Evolutionary conservation across 2,329 filamentous ascomycete genomes (phyloP).

Genomic region (Cytospora paraplurivora): DNA sequence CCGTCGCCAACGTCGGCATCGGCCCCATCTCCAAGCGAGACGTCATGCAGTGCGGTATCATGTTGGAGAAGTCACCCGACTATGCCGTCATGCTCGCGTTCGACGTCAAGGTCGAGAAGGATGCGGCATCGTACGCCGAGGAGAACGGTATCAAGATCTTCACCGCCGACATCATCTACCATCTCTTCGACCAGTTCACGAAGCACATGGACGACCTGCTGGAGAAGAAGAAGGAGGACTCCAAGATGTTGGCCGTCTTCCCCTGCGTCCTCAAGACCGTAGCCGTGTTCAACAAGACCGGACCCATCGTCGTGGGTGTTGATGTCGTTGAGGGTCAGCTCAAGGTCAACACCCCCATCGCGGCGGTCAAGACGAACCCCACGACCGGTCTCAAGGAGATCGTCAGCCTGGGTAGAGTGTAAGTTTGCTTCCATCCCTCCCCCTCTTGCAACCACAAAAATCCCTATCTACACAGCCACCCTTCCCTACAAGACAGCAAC

Average conservation of each 20-base stretch:
- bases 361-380: slow-evolving; percentile 79
- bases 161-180: slow-evolving; percentile 98
- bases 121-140: slow-evolving; percentile 86
- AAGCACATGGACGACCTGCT: slow-evolving; percentile 87
- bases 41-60: slow-evolving; percentile 91
- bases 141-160: slow-evolving; percentile 97
- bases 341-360: slow-evolving; percentile 84
- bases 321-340: slow-evolving; percentile 92
- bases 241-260: slow-evolving; percentile 94
- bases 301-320: slow-evolving; percentile 91
- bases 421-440: slow-evolving; percentile 47
- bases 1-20: slow-evolving; percentile 95
- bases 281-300: slow-evolving; percentile 97
- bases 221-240: slow-evolving; percentile 94
- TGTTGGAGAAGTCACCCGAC: slow-evolving; percentile 94
- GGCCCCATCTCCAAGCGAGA: slow-evolving; percentile 98
- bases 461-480: not conserved
- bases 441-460: not conserved
- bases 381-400: slow-evolving; percentile 82
- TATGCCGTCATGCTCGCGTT: slow-evolving; percentile 99
- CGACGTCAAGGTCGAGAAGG: slow-evolving; percentile 99
- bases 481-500: not conserved
- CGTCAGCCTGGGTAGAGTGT: slow-evolving; percentile 87
- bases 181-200: slow-evolving; percentile 95
- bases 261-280: slow-evolving; percentile 89